Conservation (phyloP, 1,139 yeast genomes). For the Williopsis jadinii region DNA sequence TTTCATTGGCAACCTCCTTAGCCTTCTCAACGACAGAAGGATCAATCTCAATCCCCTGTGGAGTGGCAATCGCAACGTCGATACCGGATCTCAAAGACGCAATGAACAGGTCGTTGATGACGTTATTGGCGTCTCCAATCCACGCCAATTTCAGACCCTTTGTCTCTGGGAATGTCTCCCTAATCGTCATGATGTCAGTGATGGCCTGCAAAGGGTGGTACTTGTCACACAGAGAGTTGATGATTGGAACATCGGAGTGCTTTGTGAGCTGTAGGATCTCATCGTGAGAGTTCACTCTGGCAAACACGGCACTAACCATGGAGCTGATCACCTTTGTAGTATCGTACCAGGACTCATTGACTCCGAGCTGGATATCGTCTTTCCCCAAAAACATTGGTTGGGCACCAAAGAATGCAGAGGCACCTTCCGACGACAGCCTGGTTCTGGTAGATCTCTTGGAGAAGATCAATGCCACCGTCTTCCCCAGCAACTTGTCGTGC, state of each 20-base stretch:
- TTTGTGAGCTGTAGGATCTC: conserved; percentile 74
- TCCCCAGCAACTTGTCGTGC: conserved; percentile 62
- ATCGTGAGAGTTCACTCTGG: conserved; percentile 82
- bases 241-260: conserved; percentile 81
- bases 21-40: conserved; percentile 51
- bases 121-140: conserved; percentile 97
- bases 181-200: conserved; percentile 80
- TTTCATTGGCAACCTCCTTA: conserved; percentile 40
- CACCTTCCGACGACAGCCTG: conserved; percentile 91
- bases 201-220: conserved; percentile 96
- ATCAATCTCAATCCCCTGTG: conserved; percentile 62
- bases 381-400: conserved; percentile 95
- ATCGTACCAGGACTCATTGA: conserved; percentile 84
- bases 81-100: conserved; percentile 86
- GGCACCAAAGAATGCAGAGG: conserved; percentile 88
- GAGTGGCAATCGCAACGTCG: conserved; percentile 77
- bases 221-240: conserved; percentile 86
- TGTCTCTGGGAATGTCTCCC: conserved; percentile 57
- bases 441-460: conserved; percentile 93
- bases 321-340: conserved; percentile 85
- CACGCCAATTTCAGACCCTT: conserved; percentile 69
- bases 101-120: conserved; percentile 86
- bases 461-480: conserved; percentile 75
- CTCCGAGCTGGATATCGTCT: conserved; percentile 94
- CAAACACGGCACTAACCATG: conserved; percentile 92